A percentile compares a stretch with the other conserved stretches of the same genome.
Evolutionary conservation across 2,329 filamentous ascomycete genomes (phyloP).

Genomic region (Pyrenochaeta sp.): DNA sequence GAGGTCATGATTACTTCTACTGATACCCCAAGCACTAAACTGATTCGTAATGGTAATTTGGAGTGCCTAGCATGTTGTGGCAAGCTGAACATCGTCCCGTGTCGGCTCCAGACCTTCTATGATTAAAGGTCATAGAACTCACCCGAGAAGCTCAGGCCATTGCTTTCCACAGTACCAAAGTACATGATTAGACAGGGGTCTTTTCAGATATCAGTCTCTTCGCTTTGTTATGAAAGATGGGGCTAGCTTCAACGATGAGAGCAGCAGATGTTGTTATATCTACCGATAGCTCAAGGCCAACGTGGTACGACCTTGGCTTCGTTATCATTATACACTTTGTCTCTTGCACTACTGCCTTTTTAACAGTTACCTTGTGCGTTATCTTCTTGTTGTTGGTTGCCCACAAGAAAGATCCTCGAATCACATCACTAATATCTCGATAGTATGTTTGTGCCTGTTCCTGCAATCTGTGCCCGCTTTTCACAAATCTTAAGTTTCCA

Average conservation of each 20-base stretch:
- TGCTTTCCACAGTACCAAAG: constrained; percentile 16
- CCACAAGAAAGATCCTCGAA: constrained; percentile 29
- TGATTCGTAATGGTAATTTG: constrained; percentile 4
- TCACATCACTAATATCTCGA: constrained; percentile 22
- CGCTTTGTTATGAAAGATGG: constrained; percentile 6
- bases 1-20: constrained; percentile 19
- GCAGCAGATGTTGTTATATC: constrained; percentile 4
- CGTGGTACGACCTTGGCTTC: constrained; percentile 29
- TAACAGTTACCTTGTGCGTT: constrained; percentile 21
- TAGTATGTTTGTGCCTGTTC: constrained; percentile 45
- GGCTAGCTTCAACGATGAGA: constrained; percentile 28
- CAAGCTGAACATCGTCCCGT: constrained; percentile 23
- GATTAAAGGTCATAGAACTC: constrained; percentile 15
- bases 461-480: constrained; percentile 29
- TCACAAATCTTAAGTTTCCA: constrained; percentile 16
- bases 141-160: constrained; percentile 22
- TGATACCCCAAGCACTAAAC: constrained; percentile 3
- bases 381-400: constrained; percentile 7
- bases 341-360: constrained; percentile 15
- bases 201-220: constrained; percentile 23
- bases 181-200: constrained; percentile 18
- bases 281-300: not conserved
- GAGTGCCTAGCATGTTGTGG: constrained; percentile 1
- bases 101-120: constrained; percentile 21
- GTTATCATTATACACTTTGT: constrained; percentile 24